These are phyloP conservation scores for Anthracocystis panici-leucophaei DNA, from an alignment of 1,284 basidiomycete species.

Conservation along the genomic window DNA sequence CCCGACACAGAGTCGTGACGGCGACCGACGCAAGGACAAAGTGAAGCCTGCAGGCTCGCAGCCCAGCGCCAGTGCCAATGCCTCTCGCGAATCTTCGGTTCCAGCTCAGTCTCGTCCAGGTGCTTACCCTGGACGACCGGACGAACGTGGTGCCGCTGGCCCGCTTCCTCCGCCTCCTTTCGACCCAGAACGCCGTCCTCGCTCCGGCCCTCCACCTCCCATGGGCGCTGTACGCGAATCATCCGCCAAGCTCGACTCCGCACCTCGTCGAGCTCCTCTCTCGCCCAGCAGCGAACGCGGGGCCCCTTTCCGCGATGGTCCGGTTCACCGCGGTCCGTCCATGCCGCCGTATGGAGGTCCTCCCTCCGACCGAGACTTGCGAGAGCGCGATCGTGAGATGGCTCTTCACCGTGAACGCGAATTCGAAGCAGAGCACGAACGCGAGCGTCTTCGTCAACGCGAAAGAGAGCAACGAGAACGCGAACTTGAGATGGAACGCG, in stretches of 20 bases:
- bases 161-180: slow-evolving; percentile 28
- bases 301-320: slow-evolving; percentile 21
- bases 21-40: slow-evolving; percentile 46
- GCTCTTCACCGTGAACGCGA: slow-evolving; percentile 32
- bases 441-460: slow-evolving; percentile 29
- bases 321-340: slow-evolving; percentile 30
- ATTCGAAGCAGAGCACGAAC: slow-evolving; percentile 29
- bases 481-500: slow-evolving; percentile 24
- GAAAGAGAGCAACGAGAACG: slow-evolving; percentile 32
- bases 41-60: slow-evolving; percentile 20
- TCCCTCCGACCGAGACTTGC: slow-evolving; percentile 25
- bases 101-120: slow-evolving; percentile 25
- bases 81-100: slow-evolving; percentile 31
- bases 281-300: slow-evolving; percentile 39
- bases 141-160: slow-evolving; percentile 13
- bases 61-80: slow-evolving; percentile 5
- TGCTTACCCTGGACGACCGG: slow-evolving; percentile 8
- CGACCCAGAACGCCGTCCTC: slow-evolving; percentile 38
- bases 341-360: slow-evolving; percentile 34
- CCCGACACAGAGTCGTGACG: slow-evolving; percentile 42
- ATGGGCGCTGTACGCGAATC: slow-evolving; percentile 21
- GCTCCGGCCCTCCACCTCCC: slow-evolving; percentile 35
- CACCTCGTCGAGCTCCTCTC: slow-evolving; percentile 27
- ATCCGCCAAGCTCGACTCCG: slow-evolving; percentile 27
- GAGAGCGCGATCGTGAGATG: slow-evolving; percentile 35